Evolutionary conservation across 768 basidiomycete genomes (phyloP).

Genomic region (Suillus subaureus): DNA sequence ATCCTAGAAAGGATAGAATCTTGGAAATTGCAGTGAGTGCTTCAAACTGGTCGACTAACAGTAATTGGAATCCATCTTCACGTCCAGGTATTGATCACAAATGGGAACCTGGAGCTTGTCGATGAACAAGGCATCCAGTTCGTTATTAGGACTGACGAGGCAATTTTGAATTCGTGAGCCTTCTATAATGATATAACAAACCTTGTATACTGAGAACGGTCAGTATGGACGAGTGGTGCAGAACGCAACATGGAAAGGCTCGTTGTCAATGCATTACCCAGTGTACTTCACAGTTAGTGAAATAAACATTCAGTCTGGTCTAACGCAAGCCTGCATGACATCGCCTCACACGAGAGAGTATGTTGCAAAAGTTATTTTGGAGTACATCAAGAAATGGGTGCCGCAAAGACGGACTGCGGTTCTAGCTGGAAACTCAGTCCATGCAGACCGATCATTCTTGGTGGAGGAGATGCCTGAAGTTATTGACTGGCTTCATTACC

Average conservation of each 20-base stretch:
- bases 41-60: neutral
- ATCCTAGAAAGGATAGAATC: conserved; percentile 66
- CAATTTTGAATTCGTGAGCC: conserved; percentile 64
- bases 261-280: conserved; percentile 20
- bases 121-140: conserved; percentile 75
- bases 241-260: conserved; percentile 75
- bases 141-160: conserved; percentile 74
- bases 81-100: conserved; percentile 78
- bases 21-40: conserved; percentile 74
- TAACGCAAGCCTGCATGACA: conserved; percentile 76
- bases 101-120: conserved; percentile 79
- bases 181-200: conserved; percentile 4
- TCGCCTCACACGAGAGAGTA: conserved; percentile 65
- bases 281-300: neutral
- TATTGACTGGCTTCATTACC: conserved; percentile 79
- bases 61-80: neutral
- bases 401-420: conserved; percentile 63
- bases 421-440: conserved; percentile 88
- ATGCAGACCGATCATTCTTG: conserved; percentile 76
- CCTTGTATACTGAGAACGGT: neutral
- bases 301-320: conserved; percentile 59
- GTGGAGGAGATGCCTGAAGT: conserved; percentile 80
- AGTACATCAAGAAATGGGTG: conserved; percentile 86
- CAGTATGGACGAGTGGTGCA: conserved; percentile 92
- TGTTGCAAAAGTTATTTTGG: conserved; percentile 63